phyloP scores from a whole-genome alignment of 2,329 filamentous ascomycete genomes.

The Graphium sp. region DNA sequence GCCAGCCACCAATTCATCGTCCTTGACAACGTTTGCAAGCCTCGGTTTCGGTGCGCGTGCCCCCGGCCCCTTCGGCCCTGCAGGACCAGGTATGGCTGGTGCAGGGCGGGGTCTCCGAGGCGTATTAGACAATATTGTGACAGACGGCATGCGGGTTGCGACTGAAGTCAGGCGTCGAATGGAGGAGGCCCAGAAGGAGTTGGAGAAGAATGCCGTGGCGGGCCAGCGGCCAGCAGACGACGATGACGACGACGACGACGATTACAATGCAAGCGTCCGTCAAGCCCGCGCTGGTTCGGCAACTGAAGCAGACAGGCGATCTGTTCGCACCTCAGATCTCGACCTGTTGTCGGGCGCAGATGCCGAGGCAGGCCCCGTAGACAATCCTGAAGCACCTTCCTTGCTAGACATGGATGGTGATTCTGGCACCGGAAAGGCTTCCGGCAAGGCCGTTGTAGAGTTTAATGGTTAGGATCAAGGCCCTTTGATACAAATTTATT shows the following conservation, averaged over 20 bases:
- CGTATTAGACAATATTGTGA: constrained; percentile 93
- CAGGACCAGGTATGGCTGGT: constrained; percentile 15
- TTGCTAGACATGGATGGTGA: constrained; percentile 13
- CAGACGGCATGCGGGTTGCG: constrained; percentile 90
- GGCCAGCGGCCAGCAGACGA: constrained; percentile 50
- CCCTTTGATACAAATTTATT: too few species aligned
- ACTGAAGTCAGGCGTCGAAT: constrained; percentile 82
- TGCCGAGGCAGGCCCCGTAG: constrained; percentile 46
- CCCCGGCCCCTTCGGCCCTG: constrained; percentile 1
- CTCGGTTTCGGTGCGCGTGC: constrained; percentile 33
- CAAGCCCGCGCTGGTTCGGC: neutral
- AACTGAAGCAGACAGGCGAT: constrained; percentile 41
- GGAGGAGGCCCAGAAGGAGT: constrained; percentile 86
- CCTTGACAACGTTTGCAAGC: constrained; percentile 74
- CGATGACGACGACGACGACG: constrained; percentile 44
- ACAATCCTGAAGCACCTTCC: constrained; percentile 13
- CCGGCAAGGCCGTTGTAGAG: constrained; percentile 20
- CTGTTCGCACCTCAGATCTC: constrained; percentile 48
- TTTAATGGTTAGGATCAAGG: constrained; percentile 22
- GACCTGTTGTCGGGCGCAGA: constrained; percentile 62
- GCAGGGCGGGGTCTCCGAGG: constrained; percentile 67
- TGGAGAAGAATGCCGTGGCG: constrained; percentile 66
- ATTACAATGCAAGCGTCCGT: constrained; percentile 17
- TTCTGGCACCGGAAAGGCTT: constrained; percentile 9
- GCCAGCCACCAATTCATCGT: constrained; percentile 25